Base-by-base conservation (phyloP, 805 yeast species). In the Starmerella stellata region DNA sequence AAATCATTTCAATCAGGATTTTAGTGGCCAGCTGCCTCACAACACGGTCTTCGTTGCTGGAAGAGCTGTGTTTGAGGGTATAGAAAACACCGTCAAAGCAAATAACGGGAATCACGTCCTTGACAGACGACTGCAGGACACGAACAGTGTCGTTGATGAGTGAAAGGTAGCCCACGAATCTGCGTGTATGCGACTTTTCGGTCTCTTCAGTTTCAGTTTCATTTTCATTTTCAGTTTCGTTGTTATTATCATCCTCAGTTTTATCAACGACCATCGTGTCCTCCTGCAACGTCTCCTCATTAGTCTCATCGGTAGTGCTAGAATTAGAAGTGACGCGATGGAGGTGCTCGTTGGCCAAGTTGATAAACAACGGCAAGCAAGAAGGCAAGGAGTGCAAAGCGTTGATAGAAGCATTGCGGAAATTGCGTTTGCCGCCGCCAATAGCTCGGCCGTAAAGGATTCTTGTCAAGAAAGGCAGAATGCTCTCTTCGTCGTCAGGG, bases 381-480 rank as follows among this genome's bases (percentile, higher is more conserved):
- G 60, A 41, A 7, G 53, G 52, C 17, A 58, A 43, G 30, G 52
- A 54, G 37, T 55, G 60, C 23, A 61, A 45, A 3, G 63, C 54
- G 15, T 53, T 44, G 15, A 63, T 42, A 2, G 57, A 54, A 0
- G 63, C 54, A 30, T 54, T 67, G 45, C 81, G 78, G 46, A 78
- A 68, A 24, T 83, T 75, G 39, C 71, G 68, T 52, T 79, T 79
- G 21, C 74, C 69, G 42, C 81, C 82, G 54, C 75, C 68, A 57
- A 81, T 92, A 7, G 83, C 81, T 41, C 93, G 68, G 7, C 96
- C 96, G 57, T 76, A 87, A 17, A 90, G 60, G 20, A 90, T 75
- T 47, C 95, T 62, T 36, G 83, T 53, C 3, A 83, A 66, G 23
- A 79, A 51, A 1, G 92, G 90, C 69, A 82, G 70, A 2, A 87